These are phyloP conservation scores for Wickerhamomyces sp. DNA, from an alignment of 1,139 yeast genomes.

Conservation along the genomic window DNA sequence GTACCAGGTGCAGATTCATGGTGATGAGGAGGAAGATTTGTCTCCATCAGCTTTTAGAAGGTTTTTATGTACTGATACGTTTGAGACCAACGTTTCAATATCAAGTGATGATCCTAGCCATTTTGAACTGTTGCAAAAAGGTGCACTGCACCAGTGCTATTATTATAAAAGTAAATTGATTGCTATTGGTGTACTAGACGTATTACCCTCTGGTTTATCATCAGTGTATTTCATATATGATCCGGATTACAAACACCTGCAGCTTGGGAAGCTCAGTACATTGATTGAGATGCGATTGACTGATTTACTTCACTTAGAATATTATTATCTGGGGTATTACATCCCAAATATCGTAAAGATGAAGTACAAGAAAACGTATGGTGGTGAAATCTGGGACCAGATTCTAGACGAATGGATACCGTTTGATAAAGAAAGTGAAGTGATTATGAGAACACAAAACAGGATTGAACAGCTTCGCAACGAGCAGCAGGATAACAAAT, in stretches of 20 bases:
- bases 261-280: constrained; percentile 77
- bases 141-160: constrained; percentile 73
- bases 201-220: constrained; percentile 72
- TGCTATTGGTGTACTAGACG: constrained; percentile 75
- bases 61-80: constrained; percentile 74
- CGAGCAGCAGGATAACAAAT: not conserved
- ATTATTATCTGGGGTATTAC: constrained; percentile 73
- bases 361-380: constrained; percentile 76
- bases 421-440: constrained; percentile 30
- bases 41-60: constrained; percentile 45
- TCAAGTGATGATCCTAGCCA: constrained; percentile 22
- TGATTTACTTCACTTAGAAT: constrained; percentile 33
- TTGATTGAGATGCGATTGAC: constrained; percentile 60
- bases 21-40: constrained; percentile 52
- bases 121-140: constrained; percentile 21
- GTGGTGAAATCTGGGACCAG: constrained; percentile 65
- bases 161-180: constrained; percentile 58
- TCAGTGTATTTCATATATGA: constrained; percentile 90
- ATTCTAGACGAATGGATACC: constrained; percentile 43
- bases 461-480: not conserved
- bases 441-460: constrained; percentile 4
- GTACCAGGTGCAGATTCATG: constrained; percentile 68
- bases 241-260: constrained; percentile 66
- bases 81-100: constrained; percentile 27
- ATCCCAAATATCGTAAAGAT: constrained; percentile 77